Conservation (phyloP, 352 stramenopile genomes). For the Pythium guiyangense region DNA sequence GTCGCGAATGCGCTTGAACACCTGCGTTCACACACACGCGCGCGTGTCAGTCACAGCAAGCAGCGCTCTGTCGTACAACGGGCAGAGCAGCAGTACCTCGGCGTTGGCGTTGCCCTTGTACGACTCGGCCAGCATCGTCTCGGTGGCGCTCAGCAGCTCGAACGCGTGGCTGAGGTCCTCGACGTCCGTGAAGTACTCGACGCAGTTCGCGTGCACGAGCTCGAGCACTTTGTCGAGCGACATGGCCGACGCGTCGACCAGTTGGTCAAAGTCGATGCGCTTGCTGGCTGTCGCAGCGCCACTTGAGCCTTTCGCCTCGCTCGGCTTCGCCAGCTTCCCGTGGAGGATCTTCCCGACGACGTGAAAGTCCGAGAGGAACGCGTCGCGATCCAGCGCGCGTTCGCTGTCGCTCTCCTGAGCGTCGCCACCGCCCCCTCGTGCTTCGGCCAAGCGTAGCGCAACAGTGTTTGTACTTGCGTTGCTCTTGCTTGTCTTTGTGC, state of each 20-base stretch:
- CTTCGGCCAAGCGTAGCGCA: neutral
- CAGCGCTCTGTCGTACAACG: neutral
- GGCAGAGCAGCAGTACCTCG: slow-evolving; percentile 28
- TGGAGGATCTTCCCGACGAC: slow-evolving; percentile 77
- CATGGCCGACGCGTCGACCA: slow-evolving; percentile 54
- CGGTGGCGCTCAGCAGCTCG: slow-evolving; percentile 64
- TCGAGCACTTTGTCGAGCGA: slow-evolving; percentile 52
- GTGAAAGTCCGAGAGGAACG: slow-evolving; percentile 80
- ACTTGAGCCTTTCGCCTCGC: slow-evolving; percentile 1
- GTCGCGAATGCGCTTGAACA: slow-evolving; percentile 49
- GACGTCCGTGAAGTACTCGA: slow-evolving; percentile 68
- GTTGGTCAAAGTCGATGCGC: slow-evolving; percentile 31
- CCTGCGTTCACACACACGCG: slow-evolving; percentile 18
- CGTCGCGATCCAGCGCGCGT: slow-evolving; percentile 29
- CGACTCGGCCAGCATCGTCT: slow-evolving; percentile 47
- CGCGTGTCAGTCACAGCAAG: neutral
- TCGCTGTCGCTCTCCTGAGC: neutral
- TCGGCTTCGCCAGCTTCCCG: slow-evolving; percentile 40
- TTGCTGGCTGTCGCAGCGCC: neutral
- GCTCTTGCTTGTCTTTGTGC: neutral
- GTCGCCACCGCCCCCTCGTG: neutral
- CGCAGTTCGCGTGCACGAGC: slow-evolving; percentile 71
- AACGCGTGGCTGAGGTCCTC: slow-evolving; percentile 60
- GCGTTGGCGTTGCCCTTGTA: slow-evolving; percentile 45
- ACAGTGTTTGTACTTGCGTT: slow-evolving; percentile 8